Percentiles rank a stretch among this genome's conserved stretches.
These are phyloP conservation scores for Psilocybe subaeruginosa DNA, from an alignment of 768 basidiomycete genomes.

Conservation along the genomic window DNA sequence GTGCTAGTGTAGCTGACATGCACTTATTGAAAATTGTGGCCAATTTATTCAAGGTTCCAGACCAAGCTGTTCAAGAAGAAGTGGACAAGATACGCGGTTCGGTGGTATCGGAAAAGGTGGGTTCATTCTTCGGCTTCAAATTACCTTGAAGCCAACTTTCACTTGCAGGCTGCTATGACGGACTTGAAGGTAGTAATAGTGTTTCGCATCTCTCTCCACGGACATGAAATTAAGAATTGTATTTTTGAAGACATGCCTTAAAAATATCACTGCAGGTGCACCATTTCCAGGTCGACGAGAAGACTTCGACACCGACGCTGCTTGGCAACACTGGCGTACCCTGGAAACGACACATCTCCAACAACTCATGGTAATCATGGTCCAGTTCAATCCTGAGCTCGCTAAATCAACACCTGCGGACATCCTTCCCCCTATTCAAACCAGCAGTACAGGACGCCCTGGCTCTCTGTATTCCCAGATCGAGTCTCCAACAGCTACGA, in stretches of 20 bases:
- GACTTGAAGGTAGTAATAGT: constrained; percentile 74
- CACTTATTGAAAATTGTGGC: constrained; percentile 71
- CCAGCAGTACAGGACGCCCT: constrained; percentile 53
- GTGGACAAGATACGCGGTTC: constrained; percentile 64
- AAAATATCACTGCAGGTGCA: constrained; percentile 84
- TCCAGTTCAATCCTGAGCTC: constrained; percentile 83
- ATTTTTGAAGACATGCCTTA: constrained; percentile 73
- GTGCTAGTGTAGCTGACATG: constrained; percentile 72
- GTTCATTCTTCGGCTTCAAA: constrained; percentile 5
- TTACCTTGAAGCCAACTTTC: constrained; percentile 3
- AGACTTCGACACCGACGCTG: constrained; percentile 83
- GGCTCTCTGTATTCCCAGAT: constrained; percentile 54
- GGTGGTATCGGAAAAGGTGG: constrained; percentile 77
- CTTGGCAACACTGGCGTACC: constrained; percentile 84
- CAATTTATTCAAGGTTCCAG: constrained; percentile 73
- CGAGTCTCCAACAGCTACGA: constrained; percentile 41
- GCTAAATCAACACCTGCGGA: constrained; percentile 77
- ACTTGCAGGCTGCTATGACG: constrained; percentile 71
- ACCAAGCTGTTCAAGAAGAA: constrained; percentile 70
- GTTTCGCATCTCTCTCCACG: neutral
- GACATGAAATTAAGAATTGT: constrained; percentile 4
- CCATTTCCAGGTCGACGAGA: constrained; percentile 85
- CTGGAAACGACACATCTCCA: constrained; percentile 84
- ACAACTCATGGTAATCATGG: constrained; percentile 87
- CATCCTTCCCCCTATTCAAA: constrained; percentile 42